phyloP scores from a whole-genome alignment of 768 basidiomycete genomes.

The Infundibulicybe gibba region DNA sequence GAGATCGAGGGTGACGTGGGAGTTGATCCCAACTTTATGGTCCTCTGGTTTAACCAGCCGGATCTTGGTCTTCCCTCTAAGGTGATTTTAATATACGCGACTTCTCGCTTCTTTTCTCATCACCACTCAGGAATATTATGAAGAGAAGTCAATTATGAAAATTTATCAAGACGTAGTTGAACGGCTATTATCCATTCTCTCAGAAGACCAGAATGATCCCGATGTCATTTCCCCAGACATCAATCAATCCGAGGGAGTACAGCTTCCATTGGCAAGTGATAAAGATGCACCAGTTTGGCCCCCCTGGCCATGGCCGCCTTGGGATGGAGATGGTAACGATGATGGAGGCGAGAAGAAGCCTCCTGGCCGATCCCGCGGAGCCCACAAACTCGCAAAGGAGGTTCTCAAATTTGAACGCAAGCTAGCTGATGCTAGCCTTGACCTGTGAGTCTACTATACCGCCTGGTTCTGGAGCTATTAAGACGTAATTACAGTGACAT shows the following conservation, averaged over 20 bases:
- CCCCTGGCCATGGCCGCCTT: slow-evolving; percentile 85
- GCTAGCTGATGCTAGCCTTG: slow-evolving; percentile 76
- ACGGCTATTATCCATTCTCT: slow-evolving; percentile 58
- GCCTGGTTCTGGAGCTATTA: neutral
- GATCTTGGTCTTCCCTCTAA: slow-evolving; percentile 83
- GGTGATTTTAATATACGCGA: slow-evolving; percentile 30
- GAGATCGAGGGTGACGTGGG: slow-evolving; percentile 87
- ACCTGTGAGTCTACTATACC: slow-evolving; percentile 48
- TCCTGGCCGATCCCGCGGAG: slow-evolving; percentile 48
- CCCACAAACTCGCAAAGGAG: slow-evolving; percentile 60
- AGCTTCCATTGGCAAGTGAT: slow-evolving; percentile 22
- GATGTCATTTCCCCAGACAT: too few species aligned
- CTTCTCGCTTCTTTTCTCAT: neutral
- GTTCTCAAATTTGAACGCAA: slow-evolving; percentile 77
- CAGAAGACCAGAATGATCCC: slow-evolving; percentile 40
- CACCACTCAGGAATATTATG: slow-evolving; percentile 75
- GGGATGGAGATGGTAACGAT: slow-evolving; percentile 54
- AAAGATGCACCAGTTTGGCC: slow-evolving; percentile 58
- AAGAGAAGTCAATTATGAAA: slow-evolving; percentile 66
- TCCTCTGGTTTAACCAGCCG: slow-evolving; percentile 82
- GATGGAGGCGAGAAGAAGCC: slow-evolving; percentile 41
- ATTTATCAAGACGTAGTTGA: slow-evolving; percentile 69
- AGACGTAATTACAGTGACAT: slow-evolving; percentile 43
- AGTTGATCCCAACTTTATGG: slow-evolving; percentile 82
- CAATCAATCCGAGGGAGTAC: slow-evolving; percentile 1